These are phyloP conservation scores for Lathyrus tuberosus DNA, from an alignment of 306 rosid species.

Conservation along the genomic window DNA sequence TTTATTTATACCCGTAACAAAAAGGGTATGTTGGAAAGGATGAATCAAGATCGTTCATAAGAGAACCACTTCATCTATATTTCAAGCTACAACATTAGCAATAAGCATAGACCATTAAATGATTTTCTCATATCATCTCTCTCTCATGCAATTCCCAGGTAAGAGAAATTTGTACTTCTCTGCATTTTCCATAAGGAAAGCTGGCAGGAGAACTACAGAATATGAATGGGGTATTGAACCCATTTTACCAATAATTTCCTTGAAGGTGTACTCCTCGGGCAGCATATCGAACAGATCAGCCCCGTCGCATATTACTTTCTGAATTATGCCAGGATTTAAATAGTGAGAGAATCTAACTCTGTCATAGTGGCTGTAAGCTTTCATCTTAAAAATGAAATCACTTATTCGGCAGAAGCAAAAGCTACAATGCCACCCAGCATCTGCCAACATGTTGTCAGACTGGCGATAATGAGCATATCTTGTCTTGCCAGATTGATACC, in stretches of 20 bases:
- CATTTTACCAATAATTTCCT: slow-evolving; percentile 94
- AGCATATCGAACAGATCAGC: slow-evolving; percentile 90
- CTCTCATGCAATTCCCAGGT: slow-evolving; percentile 89
- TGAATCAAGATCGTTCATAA: neutral
- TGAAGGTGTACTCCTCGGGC: slow-evolving; percentile 97
- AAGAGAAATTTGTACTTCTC: slow-evolving; percentile 80
- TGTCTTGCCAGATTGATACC: slow-evolving; percentile 72
- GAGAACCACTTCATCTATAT: slow-evolving; percentile 55
- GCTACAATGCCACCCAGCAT: slow-evolving; percentile 99
- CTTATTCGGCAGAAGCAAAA: slow-evolving; percentile 89
- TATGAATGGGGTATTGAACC: slow-evolving; percentile 95
- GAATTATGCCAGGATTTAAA: slow-evolving; percentile 73
- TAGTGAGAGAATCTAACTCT: slow-evolving; percentile 86
- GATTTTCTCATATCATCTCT: slow-evolving; percentile 51
- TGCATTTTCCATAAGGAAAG: slow-evolving; percentile 81
- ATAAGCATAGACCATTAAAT: slow-evolving; percentile 34
- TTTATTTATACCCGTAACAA: too few relatives aligned
- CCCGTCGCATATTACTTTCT: slow-evolving; percentile 82
- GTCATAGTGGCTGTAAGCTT: slow-evolving; percentile 95
- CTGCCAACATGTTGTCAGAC: slow-evolving; percentile 81
- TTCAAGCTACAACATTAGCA: slow-evolving; percentile 55
- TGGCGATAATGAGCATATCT: slow-evolving; percentile 92
- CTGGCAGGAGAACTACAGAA: slow-evolving; percentile 96
- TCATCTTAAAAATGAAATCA: slow-evolving; percentile 92
- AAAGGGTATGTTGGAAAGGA: neutral